Percentiles rank a stretch among this genome's conserved stretches.
These are phyloP conservation scores for Psilocybe azurescens DNA, from an alignment of 768 basidiomycete species.

Conservation along the genomic window DNA sequence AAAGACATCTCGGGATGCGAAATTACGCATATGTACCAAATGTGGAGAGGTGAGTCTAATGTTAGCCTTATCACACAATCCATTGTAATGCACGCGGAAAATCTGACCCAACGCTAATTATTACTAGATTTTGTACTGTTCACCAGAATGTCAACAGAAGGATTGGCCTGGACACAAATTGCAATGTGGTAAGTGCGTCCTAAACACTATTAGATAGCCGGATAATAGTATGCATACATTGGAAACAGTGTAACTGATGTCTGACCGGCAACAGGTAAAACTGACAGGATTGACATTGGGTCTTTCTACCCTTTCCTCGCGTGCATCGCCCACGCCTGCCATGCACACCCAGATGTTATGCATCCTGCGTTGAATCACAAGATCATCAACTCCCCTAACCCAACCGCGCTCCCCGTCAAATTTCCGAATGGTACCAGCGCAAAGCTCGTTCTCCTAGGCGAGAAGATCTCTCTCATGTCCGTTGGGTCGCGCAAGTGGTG, in stretches of 20 bases:
- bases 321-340: conserved; percentile 28
- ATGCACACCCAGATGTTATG: conserved; percentile 17
- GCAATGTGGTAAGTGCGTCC: conserved; percentile 13
- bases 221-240: neutral
- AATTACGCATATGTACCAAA: neutral
- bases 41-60: conserved; percentile 2
- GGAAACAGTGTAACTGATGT: no score
- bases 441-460: conserved; percentile 34
- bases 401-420: conserved; percentile 3
- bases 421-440: conserved; percentile 32
- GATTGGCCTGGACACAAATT: conserved; percentile 11
- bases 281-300: conserved; percentile 37
- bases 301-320: conserved; percentile 40
- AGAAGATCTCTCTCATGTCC: conserved; percentile 15
- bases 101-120: no score
- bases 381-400: conserved; percentile 33
- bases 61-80: neutral
- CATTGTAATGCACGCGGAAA: neutral
- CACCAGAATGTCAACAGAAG: conserved; percentile 14
- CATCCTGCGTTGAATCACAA: conserved; percentile 31
- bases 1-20: neutral
- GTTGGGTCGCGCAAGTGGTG: conserved; percentile 34
- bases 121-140: conserved; percentile 22
- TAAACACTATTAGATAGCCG: neutral
- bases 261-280: conserved; percentile 31